phyloP scores from a whole-genome alignment of 1,284 basidiomycete genomes.

The Malassezia pachydermatis region DNA sequence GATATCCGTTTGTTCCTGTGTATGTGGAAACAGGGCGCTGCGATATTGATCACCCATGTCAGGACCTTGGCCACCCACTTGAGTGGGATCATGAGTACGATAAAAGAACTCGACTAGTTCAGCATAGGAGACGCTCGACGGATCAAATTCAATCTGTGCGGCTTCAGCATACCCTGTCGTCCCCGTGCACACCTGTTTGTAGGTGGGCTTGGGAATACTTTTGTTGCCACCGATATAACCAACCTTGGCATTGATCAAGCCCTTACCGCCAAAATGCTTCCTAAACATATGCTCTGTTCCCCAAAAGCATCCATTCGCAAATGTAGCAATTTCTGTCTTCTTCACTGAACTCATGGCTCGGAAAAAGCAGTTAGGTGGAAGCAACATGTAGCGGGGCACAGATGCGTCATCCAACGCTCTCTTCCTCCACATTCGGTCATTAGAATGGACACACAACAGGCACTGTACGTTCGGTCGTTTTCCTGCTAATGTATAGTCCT shows the following conservation, averaged over 20 bases:
- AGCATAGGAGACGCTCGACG: conserved; percentile 60
- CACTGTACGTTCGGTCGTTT: neutral
- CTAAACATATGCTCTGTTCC: conserved; percentile 43
- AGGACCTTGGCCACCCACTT: conserved; percentile 46
- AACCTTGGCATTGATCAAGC: conserved; percentile 76
- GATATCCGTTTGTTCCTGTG: conserved; percentile 62
- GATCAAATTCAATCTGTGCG: conserved; percentile 57
- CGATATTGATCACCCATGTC: conserved; percentile 61
- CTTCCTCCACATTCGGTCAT: conserved; percentile 8
- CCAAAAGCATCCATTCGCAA: conserved; percentile 42
- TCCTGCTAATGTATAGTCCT: neutral
- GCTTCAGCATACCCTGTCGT: conserved; percentile 82
- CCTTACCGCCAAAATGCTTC: conserved; percentile 38
- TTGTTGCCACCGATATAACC: conserved; percentile 61
- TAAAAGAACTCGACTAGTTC: conserved; percentile 60
- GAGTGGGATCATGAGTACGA: conserved; percentile 87
- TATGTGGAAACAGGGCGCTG: conserved; percentile 76
- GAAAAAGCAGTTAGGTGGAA: neutral
- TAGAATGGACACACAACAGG: neutral
- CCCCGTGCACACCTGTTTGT: conserved; percentile 62
- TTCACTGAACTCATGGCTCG: conserved; percentile 1
- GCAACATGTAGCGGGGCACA: neutral
- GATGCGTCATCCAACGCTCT: neutral
- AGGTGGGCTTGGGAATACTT: conserved; percentile 51
- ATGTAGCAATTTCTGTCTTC: conserved; percentile 12